Evolutionary conservation across 2,329 filamentous ascomycete genomes (phyloP), one percentile per base, ranked within the genome.

Genomic region (Tolypocladium guangdongense): DNA sequence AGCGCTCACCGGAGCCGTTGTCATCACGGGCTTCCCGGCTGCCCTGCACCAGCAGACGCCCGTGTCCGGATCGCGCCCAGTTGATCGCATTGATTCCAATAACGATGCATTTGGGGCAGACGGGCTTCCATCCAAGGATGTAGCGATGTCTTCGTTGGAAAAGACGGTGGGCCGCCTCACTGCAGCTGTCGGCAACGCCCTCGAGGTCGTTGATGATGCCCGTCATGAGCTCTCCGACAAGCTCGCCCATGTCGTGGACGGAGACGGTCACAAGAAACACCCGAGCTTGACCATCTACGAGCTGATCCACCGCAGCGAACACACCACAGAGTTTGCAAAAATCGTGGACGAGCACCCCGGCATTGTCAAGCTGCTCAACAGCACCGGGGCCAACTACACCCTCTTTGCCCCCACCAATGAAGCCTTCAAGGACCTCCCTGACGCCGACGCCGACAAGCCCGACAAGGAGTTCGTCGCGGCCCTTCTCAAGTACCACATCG

Each of bases 381-480:
- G 80, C 63, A 92, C 88, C 2, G 71, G 79, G 37, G 74, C 80
- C 24, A 91, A 92, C 68, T 82, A 86, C 63, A 96, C 91, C 1
- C 70, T 93, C 50, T 95, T 96, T 62, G 87, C 88, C 2, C 91
- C 91, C 0, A 83, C 81, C 1, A 82, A 96, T 66, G 73, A 77
- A 50, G 90, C 90, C 0, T 92, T 96, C 61, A 81, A 86, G 57
- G 73, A 78, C 59, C 68, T 83, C 27, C 78, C 78, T 2, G 62
- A 75, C 22, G 64, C 4, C 67, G 62, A 75, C 67, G 62, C 72
- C 52, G 66, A 75, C 57, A 83, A 88, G 70, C 84, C 84, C 5
- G 78, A 78, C 54, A 85, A 89, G 68, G 84, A 92, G 61, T 70
- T 84, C 47, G 66, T 95, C 56, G 81, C 88, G 71, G 75, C 77